Base-by-base conservation (phyloP, 2,329 filamentous ascomycete species). In the Coniella vitis region DNA sequence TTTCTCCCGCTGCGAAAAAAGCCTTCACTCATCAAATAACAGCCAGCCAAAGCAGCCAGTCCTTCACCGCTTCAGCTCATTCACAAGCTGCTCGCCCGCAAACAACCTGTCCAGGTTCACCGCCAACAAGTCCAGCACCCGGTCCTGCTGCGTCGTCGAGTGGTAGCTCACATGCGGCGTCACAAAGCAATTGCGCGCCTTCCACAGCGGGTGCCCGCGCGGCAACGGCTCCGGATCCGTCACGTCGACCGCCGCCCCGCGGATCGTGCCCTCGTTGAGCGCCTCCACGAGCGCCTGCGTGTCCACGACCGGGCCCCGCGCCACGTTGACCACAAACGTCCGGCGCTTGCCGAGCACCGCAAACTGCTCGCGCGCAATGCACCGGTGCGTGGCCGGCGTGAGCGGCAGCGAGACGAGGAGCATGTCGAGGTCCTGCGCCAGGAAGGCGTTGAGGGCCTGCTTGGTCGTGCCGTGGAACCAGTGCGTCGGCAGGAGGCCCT, bases 151-250 rank as follows among this genome's bases (percentile, higher is more conserved):
- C 20, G 43, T 54, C 2, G 55, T 55, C 7, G 63, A 62, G 34
- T 58, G 48, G 58, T 63, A 65, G 9, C 59, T 60, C 13, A 68
- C 49, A 47, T 70, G 68, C 3, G 68, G 68, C 8, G 66, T 63
- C 41, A 87, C 74, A 52, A 81, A 72, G 17, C 81, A 70, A 61
- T 87, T 86, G 5, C 76, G 73, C 35, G 79, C 69, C 47, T 72
- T 74, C 85, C 84, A 88, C 36, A 88, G 64, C 52, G 78, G 73
- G 59, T 83, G 75, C 29, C 81, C 76, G n/a, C 64, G 57, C 0
- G 83, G 83, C 54, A 88, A 61, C 0, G 85, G 84, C 61, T 89
- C 84, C 0, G 84, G 84, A 54, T 87, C 83, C 1, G 83, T 81
- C 1, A 88, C 84, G 61, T 87, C 84, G 32, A 87, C 61, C 3